These are phyloP conservation scores for Xylaria venustula DNA, from an alignment of 495 filamentous ascomycete genomes.

Conservation along the genomic window DNA sequence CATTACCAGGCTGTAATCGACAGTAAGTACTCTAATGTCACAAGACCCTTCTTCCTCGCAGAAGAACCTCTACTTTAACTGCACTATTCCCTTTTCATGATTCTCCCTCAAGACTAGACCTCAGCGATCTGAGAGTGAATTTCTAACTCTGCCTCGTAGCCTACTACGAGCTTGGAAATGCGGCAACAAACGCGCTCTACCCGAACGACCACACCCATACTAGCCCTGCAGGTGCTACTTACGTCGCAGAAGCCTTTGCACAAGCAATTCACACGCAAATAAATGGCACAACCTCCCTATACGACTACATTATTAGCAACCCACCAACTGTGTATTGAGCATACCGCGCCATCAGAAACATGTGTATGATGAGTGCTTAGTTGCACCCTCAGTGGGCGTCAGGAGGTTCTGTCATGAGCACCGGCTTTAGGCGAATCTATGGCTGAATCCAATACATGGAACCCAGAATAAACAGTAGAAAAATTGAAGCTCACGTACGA, in stretches of 20 bases:
- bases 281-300: slow-evolving; percentile 10
- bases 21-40: slow-evolving; percentile 26
- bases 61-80: background rate
- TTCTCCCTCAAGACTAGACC: slow-evolving; percentile 46
- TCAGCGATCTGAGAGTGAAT: background rate
- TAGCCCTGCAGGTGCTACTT: slow-evolving; percentile 48
- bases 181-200: slow-evolving; percentile 49
- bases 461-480: too few species aligned
- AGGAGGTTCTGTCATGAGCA: too few species aligned
- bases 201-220: slow-evolving; percentile 64
- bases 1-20: slow-evolving; percentile 27
- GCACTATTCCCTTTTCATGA: background rate
- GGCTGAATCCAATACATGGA: too few species aligned
- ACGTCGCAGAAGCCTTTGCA: slow-evolving; percentile 24
- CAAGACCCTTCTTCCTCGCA: too few species aligned
- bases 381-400: too few species aligned
- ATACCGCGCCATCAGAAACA: too few species aligned
- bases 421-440: too few species aligned
- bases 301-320: slow-evolving; percentile 3
- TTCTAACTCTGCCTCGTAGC: background rate
- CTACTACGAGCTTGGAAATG: slow-evolving; percentile 30
- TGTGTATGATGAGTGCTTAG: too few species aligned
- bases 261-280: slow-evolving; percentile 1
- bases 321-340: slow-evolving; percentile 7
- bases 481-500: too few species aligned